Conservation (phyloP, 768 basidiomycete species). For the Coprinopsis cinerea region DNA sequence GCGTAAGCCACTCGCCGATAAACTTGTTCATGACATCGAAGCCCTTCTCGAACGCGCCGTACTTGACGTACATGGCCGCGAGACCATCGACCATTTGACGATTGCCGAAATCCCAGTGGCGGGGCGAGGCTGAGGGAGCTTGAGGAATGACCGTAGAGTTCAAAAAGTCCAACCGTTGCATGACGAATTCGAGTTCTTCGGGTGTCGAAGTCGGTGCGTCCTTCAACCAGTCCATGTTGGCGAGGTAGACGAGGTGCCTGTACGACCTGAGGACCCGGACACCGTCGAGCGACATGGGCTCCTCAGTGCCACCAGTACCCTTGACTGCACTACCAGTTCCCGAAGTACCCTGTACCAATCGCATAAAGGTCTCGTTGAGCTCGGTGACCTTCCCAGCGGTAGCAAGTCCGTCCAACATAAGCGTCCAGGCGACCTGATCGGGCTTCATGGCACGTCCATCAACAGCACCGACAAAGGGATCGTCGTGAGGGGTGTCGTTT, state of each 20-base stretch:
- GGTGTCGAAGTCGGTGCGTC: slow-evolving; percentile 5
- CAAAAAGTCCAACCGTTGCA: neutral
- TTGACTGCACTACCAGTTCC: slow-evolving; percentile 10
- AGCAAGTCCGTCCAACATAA: slow-evolving; percentile 49
- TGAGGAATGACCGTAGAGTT: neutral
- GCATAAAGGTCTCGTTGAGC: slow-evolving; percentile 37
- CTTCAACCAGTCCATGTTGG: slow-evolving; percentile 25
- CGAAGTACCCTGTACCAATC: slow-evolving; percentile 19
- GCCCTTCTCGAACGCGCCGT: slow-evolving; percentile 24
- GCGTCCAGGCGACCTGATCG: slow-evolving; percentile 44
- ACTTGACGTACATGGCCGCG: slow-evolving; percentile 22
- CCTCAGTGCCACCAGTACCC: neutral
- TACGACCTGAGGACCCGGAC: slow-evolving; percentile 31
- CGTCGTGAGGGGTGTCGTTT: slow-evolving; percentile 26
- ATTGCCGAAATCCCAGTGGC: slow-evolving; percentile 3
- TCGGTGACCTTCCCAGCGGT: slow-evolving; percentile 27
- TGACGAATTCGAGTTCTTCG: neutral
- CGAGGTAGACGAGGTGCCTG: slow-evolving; percentile 35
- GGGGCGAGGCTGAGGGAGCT: neutral
- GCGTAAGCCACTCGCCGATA: slow-evolving; percentile 11
- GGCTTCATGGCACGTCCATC: slow-evolving; percentile 37
- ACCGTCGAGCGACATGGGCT: slow-evolving; percentile 15
- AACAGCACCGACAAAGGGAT: slow-evolving; percentile 36
- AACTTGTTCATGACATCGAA: slow-evolving; percentile 14
- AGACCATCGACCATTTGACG: slow-evolving; percentile 20